Base-by-base conservation (phyloP, 768 basidiomycete species). In the Hypholoma fasciculare region DNA sequence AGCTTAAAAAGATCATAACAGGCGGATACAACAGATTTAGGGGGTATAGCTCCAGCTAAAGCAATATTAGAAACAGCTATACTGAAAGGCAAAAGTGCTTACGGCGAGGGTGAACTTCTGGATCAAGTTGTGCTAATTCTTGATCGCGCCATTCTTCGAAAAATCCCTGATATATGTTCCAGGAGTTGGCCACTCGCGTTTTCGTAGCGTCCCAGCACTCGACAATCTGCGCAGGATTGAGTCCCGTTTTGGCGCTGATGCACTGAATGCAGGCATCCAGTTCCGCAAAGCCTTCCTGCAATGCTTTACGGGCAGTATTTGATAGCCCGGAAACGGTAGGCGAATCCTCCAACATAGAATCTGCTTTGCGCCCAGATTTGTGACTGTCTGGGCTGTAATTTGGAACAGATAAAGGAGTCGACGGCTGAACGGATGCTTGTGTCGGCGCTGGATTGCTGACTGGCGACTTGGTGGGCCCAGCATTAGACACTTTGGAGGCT, bases 131-230 rank as follows among this genome's bases (percentile, higher is more conserved):
- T 2, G 14, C 37, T 13, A 56, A n/a, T 19, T 56, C 55, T 37
- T 26, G 8, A 2, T 49, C 47, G 13, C 26, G 47, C 3, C 5
- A 17, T 38, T 14, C 37, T 14, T 49, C 36, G 17, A 56, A 56
- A 20, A 30, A 56, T 11, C 26, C 34, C 27, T 56, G 55, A 42
- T 56, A 56, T 27, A 56, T 49, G 39, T 56, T 56, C 55, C 55
- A 56, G 16, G 20, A 23, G 19, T 16, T 56, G 20, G 34, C 7
- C 4, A n/a, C 36, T 8, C 55, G 37, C n/a, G 46, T 49, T 9
- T 27, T 47, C 7, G 11, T 17, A 38, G n/a, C 43, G n/a, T 48
- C 23, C 54, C 54, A 55, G 11, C 54, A n/a, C 13, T 56, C 47
- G 23, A 56, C 17, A 7, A 56, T 50, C 27, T 56, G 55, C 4